phyloP scores from a whole-genome alignment of 768 basidiomycete species.

The Amanita pallidorosea region DNA sequence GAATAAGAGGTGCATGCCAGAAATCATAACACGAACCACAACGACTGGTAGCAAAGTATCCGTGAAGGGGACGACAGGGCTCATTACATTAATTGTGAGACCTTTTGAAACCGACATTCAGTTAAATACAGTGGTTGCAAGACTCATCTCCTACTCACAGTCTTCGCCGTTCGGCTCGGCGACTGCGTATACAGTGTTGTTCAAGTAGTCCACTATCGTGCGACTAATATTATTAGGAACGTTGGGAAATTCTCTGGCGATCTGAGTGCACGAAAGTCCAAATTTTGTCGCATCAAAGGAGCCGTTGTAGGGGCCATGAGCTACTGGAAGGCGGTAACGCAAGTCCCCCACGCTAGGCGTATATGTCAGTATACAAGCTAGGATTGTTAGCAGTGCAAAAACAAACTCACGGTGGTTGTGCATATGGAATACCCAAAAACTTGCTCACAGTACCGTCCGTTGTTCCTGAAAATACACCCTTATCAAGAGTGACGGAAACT shows the following conservation, averaged over 20 bases:
- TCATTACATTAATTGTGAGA: conserved; percentile 30
- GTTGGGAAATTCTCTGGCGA: too few species aligned
- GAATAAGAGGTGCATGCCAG: too few species aligned
- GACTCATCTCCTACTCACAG: conserved; percentile 9
- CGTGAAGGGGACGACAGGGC: conserved; percentile 16
- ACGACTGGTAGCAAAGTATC: conserved; percentile 27
- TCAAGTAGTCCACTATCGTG: too few species aligned
- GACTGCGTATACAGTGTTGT: too few species aligned
- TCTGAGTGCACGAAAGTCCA: conserved; percentile 31
- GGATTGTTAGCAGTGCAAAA: neutral
- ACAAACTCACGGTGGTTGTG: conserved; percentile 22
- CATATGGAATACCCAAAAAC: conserved; percentile 30
- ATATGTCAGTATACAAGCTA: neutral
- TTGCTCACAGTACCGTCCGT: conserved; percentile 12
- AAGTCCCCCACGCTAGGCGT: conserved; percentile 18
- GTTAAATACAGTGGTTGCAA: too few species aligned
- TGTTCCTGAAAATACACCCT: conserved; percentile 20
- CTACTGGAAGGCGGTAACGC: conserved; percentile 23
- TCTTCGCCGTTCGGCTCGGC: conserved; percentile 12
- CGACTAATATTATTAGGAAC: too few species aligned
- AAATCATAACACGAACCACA: conserved; percentile 18
- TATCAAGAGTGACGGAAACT: conserved; percentile 16
- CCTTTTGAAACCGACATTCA: conserved; percentile 14
- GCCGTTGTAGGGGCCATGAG: conserved; percentile 19
- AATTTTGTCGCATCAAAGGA: conserved; percentile 22